phyloP scores from a whole-genome alignment of 2,329 filamentous ascomycete genomes.

The Fusarium chuoi region DNA sequence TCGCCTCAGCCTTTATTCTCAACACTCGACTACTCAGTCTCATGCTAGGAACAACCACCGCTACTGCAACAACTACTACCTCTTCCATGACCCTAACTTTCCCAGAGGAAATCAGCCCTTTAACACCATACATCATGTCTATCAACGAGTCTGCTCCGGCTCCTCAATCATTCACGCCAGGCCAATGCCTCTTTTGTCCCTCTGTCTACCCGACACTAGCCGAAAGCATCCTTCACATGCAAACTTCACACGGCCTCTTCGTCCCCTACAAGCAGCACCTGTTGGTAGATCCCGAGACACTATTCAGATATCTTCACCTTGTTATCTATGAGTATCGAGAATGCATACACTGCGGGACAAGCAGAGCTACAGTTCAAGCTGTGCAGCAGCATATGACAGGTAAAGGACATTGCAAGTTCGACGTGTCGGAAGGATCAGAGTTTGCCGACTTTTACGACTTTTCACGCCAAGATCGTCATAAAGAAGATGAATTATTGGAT shows the following conservation, averaged over 20 bases:
- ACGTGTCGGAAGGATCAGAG: neutral
- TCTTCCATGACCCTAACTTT: neutral
- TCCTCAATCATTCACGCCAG: neutral
- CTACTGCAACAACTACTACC: neutral
- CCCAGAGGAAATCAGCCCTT: neutral
- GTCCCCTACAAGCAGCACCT: neutral
- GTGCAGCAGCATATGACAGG: slow-evolving; percentile 16
- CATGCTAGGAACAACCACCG: slow-evolving; percentile 14
- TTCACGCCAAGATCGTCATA: accelerated
- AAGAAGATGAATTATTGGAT: accelerated
- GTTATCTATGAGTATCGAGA: slow-evolving; percentile 2
- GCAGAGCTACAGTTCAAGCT: neutral
- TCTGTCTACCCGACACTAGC: neutral
- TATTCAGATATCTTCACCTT: neutral
- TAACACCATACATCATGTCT: neutral
- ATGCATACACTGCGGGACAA: slow-evolving; percentile 8
- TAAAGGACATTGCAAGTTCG: slow-evolving; percentile 18
- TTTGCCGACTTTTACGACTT: slow-evolving; percentile 21
- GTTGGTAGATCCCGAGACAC: slow-evolving; percentile 1
- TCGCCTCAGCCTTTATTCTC: accelerated
- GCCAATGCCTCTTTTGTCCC: slow-evolving; percentile 3
- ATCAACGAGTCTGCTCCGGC: neutral
- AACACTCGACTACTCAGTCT: neutral
- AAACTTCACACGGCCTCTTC: neutral
- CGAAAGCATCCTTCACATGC: slow-evolving; percentile 10